Conservation (phyloP, 805 yeast genomes). For the Saccharomycopsis capsularis region DNA sequence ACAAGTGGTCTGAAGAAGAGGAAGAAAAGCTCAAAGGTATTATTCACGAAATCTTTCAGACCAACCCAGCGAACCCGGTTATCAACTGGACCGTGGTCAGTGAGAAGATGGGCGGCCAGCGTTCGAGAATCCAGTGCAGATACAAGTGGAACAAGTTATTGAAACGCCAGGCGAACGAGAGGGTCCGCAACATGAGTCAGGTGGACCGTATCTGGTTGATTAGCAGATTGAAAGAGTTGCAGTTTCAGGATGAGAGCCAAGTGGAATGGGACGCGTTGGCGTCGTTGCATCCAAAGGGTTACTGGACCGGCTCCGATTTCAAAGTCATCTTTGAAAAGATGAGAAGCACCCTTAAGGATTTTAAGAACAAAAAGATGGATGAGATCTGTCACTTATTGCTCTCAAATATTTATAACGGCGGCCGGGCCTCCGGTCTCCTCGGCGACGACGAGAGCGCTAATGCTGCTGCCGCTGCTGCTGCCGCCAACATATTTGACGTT, state of each 20-base stretch:
- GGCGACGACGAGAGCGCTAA: constrained; percentile 10
- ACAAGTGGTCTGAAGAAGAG: constrained; percentile 75
- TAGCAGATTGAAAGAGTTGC: constrained; percentile 37
- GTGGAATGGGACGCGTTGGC: constrained; percentile 54
- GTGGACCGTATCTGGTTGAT: constrained; percentile 47
- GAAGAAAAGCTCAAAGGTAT: constrained; percentile 56
- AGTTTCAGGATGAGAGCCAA: constrained; percentile 31
- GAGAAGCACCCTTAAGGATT: constrained; percentile 45
- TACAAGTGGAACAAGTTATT: constrained; percentile 88
- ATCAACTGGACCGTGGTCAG: constrained; percentile 91
- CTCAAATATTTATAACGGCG: constrained; percentile 15
- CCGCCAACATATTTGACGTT: neutral
- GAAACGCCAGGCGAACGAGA: constrained; percentile 41
- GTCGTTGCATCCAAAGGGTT: constrained; percentile 34
- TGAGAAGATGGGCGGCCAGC: constrained; percentile 80
- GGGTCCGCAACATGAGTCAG: constrained; percentile 37
- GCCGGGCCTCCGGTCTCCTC: neutral
- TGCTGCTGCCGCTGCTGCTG: constrained; percentile 10
- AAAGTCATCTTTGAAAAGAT: constrained; percentile 54
- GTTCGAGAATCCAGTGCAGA: constrained; percentile 91
- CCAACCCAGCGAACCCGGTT: constrained; percentile 33
- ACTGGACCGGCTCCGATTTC: constrained; percentile 59
- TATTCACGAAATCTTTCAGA: constrained; percentile 42
- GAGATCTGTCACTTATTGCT: constrained; percentile 28
- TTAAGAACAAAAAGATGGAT: constrained; percentile 33